These are phyloP conservation scores for Acanthamoeba healyi DNA, from an alignment of 208 protist genomes.

Conservation along the genomic window DNA sequence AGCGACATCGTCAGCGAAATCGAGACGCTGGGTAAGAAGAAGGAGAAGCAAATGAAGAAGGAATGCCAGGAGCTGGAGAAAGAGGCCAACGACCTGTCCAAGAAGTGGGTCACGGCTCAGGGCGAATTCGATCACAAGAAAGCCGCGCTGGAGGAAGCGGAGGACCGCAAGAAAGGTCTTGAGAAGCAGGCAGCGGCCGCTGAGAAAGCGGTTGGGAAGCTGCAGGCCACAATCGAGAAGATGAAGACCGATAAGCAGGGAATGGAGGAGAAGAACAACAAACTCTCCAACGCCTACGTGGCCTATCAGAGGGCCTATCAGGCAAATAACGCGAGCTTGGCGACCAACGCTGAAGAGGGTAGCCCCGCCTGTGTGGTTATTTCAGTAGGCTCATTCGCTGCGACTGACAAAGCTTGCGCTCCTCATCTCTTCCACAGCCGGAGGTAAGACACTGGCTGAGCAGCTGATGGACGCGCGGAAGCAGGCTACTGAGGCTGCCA, in stretches of 20 bases:
- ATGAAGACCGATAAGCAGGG: constrained; percentile 57
- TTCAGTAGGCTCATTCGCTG: not conserved
- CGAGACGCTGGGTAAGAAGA: constrained; percentile 85
- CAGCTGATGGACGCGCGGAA: constrained; percentile 85
- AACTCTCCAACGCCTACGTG: constrained; percentile 73
- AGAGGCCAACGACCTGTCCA: constrained; percentile 75
- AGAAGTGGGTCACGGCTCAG: constrained; percentile 83
- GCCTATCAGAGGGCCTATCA: constrained; percentile 56
- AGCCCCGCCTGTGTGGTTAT: not conserved
- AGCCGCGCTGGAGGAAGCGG: not conserved
- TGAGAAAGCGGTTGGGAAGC: not conserved
- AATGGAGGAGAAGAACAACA: constrained; percentile 72
- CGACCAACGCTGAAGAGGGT: constrained; percentile 73
- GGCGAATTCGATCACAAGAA: constrained; percentile 75
- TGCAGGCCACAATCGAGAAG: constrained; percentile 40
- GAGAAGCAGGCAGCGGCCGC: constrained; percentile 24
- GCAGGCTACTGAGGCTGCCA: constrained; percentile 31
- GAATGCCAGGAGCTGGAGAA: constrained; percentile 72
- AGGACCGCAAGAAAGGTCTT: not conserved
- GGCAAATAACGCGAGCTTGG: constrained; percentile 74
- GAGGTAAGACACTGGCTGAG: constrained; percentile 81
- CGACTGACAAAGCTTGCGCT: not conserved
- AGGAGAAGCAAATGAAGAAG: constrained; percentile 74
- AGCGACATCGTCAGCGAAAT: constrained; percentile 86
- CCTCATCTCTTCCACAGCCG: not conserved